phyloP scores from a whole-genome alignment of 176 grass and related monocot species.

The Cenchrus americanus region DNA sequence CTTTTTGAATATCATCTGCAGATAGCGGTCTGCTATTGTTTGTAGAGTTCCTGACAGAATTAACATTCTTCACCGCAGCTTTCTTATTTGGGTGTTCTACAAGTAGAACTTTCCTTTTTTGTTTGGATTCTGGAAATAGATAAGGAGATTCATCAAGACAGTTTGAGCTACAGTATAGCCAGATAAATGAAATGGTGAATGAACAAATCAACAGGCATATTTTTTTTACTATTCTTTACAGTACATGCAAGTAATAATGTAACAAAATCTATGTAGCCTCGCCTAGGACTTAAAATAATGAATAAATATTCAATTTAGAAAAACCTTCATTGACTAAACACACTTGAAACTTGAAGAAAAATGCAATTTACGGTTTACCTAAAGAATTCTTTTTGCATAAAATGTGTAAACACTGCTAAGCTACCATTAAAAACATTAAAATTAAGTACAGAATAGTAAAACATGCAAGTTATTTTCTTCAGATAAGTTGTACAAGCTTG shows the following conservation, averaged over 20 bases:
- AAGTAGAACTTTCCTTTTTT: slow-evolving; percentile 83
- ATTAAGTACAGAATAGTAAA: slow-evolving; percentile 5
- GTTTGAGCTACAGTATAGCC: slow-evolving; percentile 7
- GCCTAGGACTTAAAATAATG: background rate
- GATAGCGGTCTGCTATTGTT: slow-evolving; percentile 85
- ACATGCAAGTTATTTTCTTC: background rate
- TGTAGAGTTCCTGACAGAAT: slow-evolving; percentile 56
- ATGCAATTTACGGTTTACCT: background rate
- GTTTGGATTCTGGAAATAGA: slow-evolving; percentile 76
- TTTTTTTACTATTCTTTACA: slow-evolving; percentile 2
- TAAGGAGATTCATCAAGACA: slow-evolving; percentile 63
- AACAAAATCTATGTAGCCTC: slow-evolving; percentile 4
- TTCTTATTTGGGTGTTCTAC: slow-evolving; percentile 83
- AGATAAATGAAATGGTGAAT: slow-evolving; percentile 18
- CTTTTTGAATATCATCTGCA: slow-evolving; percentile 99
- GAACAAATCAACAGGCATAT: background rate
- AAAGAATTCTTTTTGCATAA: background rate
- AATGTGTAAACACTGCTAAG: slow-evolving; percentile 4
- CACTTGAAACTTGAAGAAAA: background rate
- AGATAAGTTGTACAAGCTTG: background rate
- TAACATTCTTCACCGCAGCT: slow-evolving; percentile 56
- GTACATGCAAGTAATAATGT: slow-evolving; percentile 6
- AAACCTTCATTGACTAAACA: slow-evolving; percentile 3
- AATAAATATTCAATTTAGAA: background rate
- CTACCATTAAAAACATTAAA: slow-evolving; percentile 16